These are phyloP conservation scores for Apium graveolens DNA, from an alignment of 129 eudicot species.

Conservation along the genomic window DNA sequence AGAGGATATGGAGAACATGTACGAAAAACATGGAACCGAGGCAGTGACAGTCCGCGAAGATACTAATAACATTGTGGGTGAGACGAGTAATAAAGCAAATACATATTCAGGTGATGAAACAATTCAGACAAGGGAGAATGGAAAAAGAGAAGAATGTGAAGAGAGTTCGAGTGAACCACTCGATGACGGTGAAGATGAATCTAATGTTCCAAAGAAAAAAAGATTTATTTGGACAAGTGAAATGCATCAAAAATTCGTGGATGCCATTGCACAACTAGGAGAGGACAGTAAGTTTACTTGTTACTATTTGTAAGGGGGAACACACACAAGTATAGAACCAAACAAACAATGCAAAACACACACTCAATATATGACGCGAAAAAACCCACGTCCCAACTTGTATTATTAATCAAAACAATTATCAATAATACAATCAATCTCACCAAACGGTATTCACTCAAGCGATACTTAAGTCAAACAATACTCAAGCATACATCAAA, in stretches of 20 bases:
- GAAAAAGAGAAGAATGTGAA: background rate
- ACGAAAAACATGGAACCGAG: background rate
- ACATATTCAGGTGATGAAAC: background rate
- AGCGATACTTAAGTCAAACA: too few species aligned
- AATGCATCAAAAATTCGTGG: conserved; percentile 1
- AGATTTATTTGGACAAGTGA: background rate
- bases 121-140: background rate
- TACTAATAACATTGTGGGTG: background rate
- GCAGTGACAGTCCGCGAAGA: background rate
- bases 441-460: too few species aligned
- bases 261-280: background rate
- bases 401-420: too few species aligned
- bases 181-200: background rate
- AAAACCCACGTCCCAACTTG: too few species aligned
- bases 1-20: background rate
- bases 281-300: background rate
- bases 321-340: too few species aligned
- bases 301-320: too few species aligned
- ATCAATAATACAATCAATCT: too few species aligned
- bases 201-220: background rate
- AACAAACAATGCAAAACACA: too few species aligned
- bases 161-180: background rate
- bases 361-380: too few species aligned
- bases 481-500: too few species aligned
- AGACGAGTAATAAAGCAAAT: background rate